These are phyloP conservation scores for Ascochyta rabiei DNA, from an alignment of 2,329 filamentous ascomycete genomes.

Conservation along the genomic window DNA sequence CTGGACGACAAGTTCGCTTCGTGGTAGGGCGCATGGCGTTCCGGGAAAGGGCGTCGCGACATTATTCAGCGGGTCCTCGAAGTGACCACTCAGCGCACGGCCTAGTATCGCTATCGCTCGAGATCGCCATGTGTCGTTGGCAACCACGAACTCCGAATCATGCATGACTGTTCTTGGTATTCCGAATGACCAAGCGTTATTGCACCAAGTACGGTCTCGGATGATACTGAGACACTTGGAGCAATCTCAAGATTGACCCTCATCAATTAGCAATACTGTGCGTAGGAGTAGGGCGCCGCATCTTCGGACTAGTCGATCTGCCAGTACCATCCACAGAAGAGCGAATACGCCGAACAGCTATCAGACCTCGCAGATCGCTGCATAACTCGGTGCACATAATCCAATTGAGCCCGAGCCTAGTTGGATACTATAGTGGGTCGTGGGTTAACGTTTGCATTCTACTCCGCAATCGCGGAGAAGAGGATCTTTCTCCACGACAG, in stretches of 20 bases:
- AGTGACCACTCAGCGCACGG: slow-evolving; percentile 21
- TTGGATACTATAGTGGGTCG: neutral
- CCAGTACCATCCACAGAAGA: neutral
- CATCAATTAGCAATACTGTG: neutral
- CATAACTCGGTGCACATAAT: neutral
- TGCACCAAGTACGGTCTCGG: neutral
- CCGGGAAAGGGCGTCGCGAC: slow-evolving; percentile 22
- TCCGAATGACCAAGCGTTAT: slow-evolving; percentile 24
- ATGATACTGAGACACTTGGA: neutral
- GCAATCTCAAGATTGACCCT: neutral
- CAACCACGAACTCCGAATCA: slow-evolving; percentile 18
- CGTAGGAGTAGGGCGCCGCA: neutral
- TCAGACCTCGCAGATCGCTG: neutral
- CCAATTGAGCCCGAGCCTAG: neutral
- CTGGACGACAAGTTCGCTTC: slow-evolving; percentile 14
- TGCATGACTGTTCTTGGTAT: slow-evolving; percentile 9
- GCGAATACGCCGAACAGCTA: neutral
- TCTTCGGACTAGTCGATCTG: neutral
- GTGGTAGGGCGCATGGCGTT: slow-evolving; percentile 26
- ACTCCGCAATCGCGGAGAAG: neutral
- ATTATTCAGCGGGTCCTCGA: slow-evolving; percentile 19
- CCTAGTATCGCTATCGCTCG: slow-evolving; percentile 18
- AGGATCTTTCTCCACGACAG: neutral
- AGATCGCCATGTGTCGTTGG: slow-evolving; percentile 11
- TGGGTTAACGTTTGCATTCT: neutral